These are phyloP conservation scores for Quercus berberidifolia DNA, from an alignment of 306 rosid species.

Conservation along the genomic window DNA sequence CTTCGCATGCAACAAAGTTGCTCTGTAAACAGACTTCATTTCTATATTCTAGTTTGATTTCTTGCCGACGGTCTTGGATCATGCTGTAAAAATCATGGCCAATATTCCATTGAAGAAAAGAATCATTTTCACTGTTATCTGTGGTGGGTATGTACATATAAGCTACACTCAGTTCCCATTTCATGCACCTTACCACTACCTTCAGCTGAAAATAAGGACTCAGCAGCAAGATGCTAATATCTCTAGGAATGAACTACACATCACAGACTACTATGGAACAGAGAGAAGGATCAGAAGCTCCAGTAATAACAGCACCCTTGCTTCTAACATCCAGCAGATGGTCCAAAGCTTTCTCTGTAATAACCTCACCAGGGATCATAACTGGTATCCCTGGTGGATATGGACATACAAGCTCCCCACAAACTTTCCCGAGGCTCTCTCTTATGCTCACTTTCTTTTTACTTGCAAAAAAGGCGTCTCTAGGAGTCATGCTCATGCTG, in stretches of 20 bases:
- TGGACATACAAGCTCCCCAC: constrained; percentile 82
- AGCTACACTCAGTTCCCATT: neutral
- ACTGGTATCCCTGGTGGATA: constrained; percentile 91
- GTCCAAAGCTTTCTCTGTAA: constrained; percentile 51
- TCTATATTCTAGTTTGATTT: neutral
- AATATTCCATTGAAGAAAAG: neutral
- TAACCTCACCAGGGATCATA: constrained; percentile 70
- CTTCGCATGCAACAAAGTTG: too few species aligned
- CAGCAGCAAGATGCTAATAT: constrained; percentile 5
- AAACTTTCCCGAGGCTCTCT: constrained; percentile 60
- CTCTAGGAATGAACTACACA: constrained; percentile 8
- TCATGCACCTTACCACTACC: neutral
- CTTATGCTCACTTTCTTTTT: constrained; percentile 52
- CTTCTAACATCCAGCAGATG: constrained; percentile 58
- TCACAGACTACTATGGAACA: constrained; percentile 65
- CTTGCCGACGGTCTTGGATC: neutral
- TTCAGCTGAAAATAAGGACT: neutral
- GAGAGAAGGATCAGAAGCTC: constrained; percentile 76
- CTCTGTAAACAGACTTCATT: too few species aligned
- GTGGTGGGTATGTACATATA: neutral
- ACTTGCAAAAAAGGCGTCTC: constrained; percentile 76
- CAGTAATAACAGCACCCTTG: constrained; percentile 56
- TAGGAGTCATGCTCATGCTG: constrained; percentile 53
- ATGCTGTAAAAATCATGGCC: neutral
- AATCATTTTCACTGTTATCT: neutral